A percentile compares a stretch with the other conserved stretches of the same genome.
Evolutionary conservation across 148 eudicot genomes (phyloP).

Genomic region (Silene conica): DNA sequence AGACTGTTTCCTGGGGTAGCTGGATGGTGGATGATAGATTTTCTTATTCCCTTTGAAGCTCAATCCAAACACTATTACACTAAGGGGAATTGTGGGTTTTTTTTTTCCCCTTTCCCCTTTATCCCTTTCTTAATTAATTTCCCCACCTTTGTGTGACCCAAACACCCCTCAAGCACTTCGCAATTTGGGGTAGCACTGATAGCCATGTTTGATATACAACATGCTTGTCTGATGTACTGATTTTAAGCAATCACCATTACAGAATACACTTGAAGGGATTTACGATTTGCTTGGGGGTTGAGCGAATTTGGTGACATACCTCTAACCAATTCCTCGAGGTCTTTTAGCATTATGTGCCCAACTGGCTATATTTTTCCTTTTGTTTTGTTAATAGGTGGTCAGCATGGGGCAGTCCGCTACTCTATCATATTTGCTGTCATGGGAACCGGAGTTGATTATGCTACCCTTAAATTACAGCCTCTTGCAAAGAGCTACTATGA

Average conservation of each 20-base stretch:
- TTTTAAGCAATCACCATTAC: neutral
- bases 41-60: no score
- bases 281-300: neutral
- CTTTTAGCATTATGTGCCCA: neutral
- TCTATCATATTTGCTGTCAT: constrained; percentile 60
- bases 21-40: no score
- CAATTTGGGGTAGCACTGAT: neutral
- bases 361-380: neutral
- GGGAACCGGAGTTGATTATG: constrained; percentile 72
- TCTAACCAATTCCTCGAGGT: neutral
- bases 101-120: no score
- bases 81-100: no score
- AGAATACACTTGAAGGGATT: no score
- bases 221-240: neutral
- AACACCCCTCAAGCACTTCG: no score
- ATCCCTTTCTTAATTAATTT: no score
- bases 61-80: no score
- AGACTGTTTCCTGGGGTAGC: no score
- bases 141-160: no score
- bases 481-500: constrained; percentile 38
- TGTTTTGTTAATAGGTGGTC: constrained; percentile 51
- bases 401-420: constrained; percentile 64
- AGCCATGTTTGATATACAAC: neutral
- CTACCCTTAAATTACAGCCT: constrained; percentile 59
- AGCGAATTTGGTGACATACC: neutral